Evolutionary conservation across 192 early-diverging fungal species (phyloP), one percentile per base, ranked within the genome.

Genomic region (Linnemannia zychae): DNA sequence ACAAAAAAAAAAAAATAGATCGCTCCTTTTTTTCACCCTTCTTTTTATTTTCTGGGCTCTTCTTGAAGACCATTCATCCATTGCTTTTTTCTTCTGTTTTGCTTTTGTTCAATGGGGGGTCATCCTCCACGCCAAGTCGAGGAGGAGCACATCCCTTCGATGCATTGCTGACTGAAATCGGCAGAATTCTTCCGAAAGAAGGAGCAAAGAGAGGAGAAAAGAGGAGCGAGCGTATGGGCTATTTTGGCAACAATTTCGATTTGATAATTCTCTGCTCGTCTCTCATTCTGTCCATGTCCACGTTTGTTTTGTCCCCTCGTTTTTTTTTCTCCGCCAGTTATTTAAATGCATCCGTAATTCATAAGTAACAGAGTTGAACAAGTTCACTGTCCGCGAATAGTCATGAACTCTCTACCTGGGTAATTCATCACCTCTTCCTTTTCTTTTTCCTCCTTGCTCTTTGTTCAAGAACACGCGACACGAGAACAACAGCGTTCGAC

Each of bases 131-230:
- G 28, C 1, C 28, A 63, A 63, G 24, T 1, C 28, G 1, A 31
- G 31, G 57, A 63, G 28, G 11, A 63, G 28, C 28, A 63, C 24
- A 63, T 63, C 31, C 57, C 57, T 63, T 63, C 57, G 57, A 63
- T 63, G 57, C 57, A 31, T n/a, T 63, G 57, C 57, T 63, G 57
- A 63, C 57, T 63, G 57, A 63, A 33, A 63, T 63, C 57, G 57
- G 57, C 57, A 63, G 11, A 63, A 63, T 63, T 63, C 57, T 33
- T 28, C 24, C 57, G 24, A 28, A 48, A 68, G 67, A n/a, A 11
- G 6, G 40, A 44, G 40, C 3, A 9, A n/a, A 18, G 38, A 38
- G n/a, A 22, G 38, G 22, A 38, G 33, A 48, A 13, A 71, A 47
- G 20, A 24, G 48, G 44, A 46, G 44, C n/a, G 40, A 44, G 40